Conservation (phyloP, 768 basidiomycete species). For the button mushroom (Agaricus bisporus) region DNA sequence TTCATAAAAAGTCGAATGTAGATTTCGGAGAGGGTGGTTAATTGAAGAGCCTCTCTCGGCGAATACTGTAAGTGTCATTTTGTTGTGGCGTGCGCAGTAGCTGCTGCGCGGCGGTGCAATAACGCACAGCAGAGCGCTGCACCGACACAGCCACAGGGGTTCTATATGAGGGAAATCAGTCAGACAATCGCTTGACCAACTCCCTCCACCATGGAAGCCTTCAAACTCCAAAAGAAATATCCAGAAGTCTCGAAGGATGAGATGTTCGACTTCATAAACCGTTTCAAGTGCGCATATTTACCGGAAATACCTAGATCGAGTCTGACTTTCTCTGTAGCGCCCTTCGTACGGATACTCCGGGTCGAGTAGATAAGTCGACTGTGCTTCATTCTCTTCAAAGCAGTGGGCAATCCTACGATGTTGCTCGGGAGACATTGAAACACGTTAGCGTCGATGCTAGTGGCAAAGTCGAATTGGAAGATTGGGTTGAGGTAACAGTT, state of each 20-base stretch:
- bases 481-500: constrained; percentile 89
- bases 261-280: constrained; percentile 90
- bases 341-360: constrained; percentile 73
- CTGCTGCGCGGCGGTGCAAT: not conserved
- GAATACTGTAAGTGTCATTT: no score
- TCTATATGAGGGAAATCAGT: constrained; percentile 11
- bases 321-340: constrained; percentile 35
- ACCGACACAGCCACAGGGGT: constrained; percentile 9
- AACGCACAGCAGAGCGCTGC: not conserved
- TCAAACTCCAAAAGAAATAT: constrained; percentile 87
- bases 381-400: constrained; percentile 75
- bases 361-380: constrained; percentile 75
- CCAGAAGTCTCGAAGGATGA: constrained; percentile 89
- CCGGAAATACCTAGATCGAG: constrained; percentile 1
- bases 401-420: constrained; percentile 86
- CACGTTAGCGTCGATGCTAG: constrained; percentile 90
- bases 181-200: constrained; percentile 7
- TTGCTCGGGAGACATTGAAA: constrained; percentile 86
- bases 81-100: no score
- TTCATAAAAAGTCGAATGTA: no score
- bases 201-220: constrained; percentile 57
- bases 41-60: no score
- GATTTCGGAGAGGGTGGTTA: no score
- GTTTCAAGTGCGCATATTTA: constrained; percentile 78
- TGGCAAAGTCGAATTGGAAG: constrained; percentile 94